Evolutionary conservation across 495 filamentous ascomycete species (phyloP), one percentile per base, ranked within the genome.

Genomic region (Rostrohypoxylon terebratum): DNA sequence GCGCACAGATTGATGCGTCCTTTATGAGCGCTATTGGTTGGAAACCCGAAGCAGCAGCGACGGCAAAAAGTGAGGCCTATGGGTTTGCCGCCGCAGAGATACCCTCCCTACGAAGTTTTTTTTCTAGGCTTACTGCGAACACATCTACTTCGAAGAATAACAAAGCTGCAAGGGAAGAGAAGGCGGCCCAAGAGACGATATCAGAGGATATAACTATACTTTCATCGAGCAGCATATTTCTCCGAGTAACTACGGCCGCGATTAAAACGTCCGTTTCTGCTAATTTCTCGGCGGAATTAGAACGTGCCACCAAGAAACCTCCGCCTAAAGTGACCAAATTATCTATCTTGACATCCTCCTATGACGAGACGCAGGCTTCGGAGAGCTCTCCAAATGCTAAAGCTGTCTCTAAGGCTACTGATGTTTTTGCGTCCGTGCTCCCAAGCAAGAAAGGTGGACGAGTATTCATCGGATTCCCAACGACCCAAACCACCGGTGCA

Each of bases 381-480:
- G 88, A 87, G 62, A 80, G 80, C 44, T 81, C 83, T 0, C 60
- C 76, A 11, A 71, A 61, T 3, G 75, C 77, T 7, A 85, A 83
- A 23, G 68, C 77, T 31, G 82, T 87, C 14, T 82, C 87, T 9
- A 84, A 91, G 50, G 79, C 78, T 18, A 88, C 89, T 1, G 91
- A 97, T 68, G 88, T 98, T 14, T 97, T 99, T 75, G 86, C 89
- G 0, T 94, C 94, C 0, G 93, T 98, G n/a, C 81, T 98, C 1
- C 96, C 96, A 20, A 92, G 88, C 36, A 96, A 94, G 76, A 87
- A 87, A 70, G 88, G 90, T 48, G 96, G 96, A 23, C 88, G 91
- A 58, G 90, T 99, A 34, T 99, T 98, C 77, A 99, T 99, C 74
- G 96, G 96, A 1, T 98, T 98, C 78, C 95, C 96, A 23, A 99